phyloP scores from a whole-genome alignment of 1,284 basidiomycete genomes.

The Pascua sp. region DNA sequence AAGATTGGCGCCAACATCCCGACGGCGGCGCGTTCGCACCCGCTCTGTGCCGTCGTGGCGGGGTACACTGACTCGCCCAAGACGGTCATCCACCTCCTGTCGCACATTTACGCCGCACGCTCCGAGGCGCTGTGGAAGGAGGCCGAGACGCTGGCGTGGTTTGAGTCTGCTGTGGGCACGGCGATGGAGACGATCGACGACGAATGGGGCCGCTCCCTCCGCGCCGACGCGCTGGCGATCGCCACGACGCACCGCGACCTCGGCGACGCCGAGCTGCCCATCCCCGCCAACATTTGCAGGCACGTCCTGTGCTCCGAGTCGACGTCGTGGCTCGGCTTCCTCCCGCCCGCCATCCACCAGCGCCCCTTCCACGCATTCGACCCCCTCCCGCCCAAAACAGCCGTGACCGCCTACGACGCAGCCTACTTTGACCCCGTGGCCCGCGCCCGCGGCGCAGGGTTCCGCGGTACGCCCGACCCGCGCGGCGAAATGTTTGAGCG shows the following conservation, averaged over 20 bases:
- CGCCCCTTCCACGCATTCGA: constrained; percentile 65
- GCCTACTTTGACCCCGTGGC: constrained; percentile 59
- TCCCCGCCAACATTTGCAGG: constrained; percentile 59
- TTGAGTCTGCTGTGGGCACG: constrained; percentile 53
- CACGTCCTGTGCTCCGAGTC: constrained; percentile 67
- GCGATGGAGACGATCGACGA: constrained; percentile 29
- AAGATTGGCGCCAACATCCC: constrained; percentile 71
- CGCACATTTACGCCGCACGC: constrained; percentile 78
- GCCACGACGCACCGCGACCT: constrained; percentile 46
- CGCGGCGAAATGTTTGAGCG: constrained; percentile 11
- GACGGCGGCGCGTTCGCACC: constrained; percentile 57
- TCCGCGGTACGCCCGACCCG: constrained; percentile 4
- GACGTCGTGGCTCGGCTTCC: constrained; percentile 64
- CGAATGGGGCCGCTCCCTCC: constrained; percentile 20
- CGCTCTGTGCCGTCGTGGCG: constrained; percentile 65
- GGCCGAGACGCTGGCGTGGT: constrained; percentile 63
- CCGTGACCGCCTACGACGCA: constrained; percentile 61
- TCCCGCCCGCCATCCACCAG: constrained; percentile 57
- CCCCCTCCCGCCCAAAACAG: constrained; percentile 67
- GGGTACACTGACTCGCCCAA: constrained; percentile 59
- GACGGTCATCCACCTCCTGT: constrained; percentile 59
- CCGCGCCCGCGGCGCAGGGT: constrained; percentile 12
- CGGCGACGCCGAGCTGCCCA: constrained; percentile 19
- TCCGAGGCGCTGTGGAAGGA: constrained; percentile 77
- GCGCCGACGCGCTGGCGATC: constrained; percentile 42